These are phyloP conservation scores for Candida tammaniensis DNA, from an alignment of 805 yeast genomes.

Conservation along the genomic window DNA sequence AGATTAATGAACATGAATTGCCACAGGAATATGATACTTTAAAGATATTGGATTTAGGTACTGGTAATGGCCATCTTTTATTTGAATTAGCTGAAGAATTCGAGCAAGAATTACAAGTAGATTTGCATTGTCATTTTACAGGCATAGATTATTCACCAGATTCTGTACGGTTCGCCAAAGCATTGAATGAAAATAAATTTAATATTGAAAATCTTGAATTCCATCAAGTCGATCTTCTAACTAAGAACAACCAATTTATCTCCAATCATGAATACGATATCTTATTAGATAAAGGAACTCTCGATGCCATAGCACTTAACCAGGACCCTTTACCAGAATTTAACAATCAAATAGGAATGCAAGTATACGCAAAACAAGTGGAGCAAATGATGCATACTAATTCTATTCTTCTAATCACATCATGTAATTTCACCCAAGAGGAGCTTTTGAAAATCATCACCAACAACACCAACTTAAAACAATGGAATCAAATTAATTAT, in stretches of 20 bases:
- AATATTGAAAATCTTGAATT: conserved; percentile 48
- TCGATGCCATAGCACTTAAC: conserved; percentile 93
- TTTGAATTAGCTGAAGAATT: conserved; percentile 68
- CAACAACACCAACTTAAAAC: conserved; percentile 42
- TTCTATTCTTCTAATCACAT: conserved; percentile 73
- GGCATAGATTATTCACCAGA: conserved; percentile 88
- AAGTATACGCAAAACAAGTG: conserved; percentile 63
- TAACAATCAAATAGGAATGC: conserved; percentile 46
- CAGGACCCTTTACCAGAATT: conserved; percentile 45
- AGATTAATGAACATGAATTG: conserved; percentile 31
- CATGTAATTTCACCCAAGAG: conserved; percentile 87
- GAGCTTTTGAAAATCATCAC: conserved; percentile 64
- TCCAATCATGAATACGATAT: conserved; percentile 55
- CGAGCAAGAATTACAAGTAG: conserved; percentile 30
- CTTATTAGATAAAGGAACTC: conserved; percentile 89
- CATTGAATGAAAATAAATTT: conserved; percentile 45
- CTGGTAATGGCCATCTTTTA: conserved; percentile 92
- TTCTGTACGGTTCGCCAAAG: conserved; percentile 72
- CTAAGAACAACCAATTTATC: conserved; percentile 33
- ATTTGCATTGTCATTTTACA: conserved; percentile 13
- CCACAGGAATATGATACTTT: conserved; percentile 24
- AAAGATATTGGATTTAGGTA: conserved; percentile 77
- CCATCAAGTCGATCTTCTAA: conserved; percentile 66
- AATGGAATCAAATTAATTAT: conserved; percentile 68
- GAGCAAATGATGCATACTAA: conserved; percentile 50